Percentiles rank a stretch among this genome's conserved stretches.
These are phyloP conservation scores for Zygoascus hellenicus DNA, from an alignment of 1,139 yeast genomes.

Conservation along the genomic window DNA sequence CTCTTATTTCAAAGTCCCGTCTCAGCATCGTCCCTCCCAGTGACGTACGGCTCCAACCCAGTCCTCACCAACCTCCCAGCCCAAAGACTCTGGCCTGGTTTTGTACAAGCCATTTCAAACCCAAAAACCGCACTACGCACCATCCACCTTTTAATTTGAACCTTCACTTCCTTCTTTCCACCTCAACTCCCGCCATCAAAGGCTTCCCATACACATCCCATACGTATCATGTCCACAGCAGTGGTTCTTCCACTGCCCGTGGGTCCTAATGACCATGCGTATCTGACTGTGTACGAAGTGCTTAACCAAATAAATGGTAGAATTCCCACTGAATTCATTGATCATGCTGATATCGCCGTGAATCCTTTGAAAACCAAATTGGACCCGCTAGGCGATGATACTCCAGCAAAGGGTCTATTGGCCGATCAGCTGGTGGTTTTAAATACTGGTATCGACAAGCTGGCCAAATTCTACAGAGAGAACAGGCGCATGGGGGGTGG, in stretches of 20 bases:
- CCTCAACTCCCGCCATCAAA: not conserved
- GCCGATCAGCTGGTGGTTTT: slow-evolving; percentile 15
- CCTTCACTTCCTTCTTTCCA: not conserved
- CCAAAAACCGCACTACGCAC: not conserved
- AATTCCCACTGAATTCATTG: slow-evolving; percentile 9
- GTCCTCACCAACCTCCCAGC: not conserved
- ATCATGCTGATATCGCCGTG: slow-evolving; percentile 5
- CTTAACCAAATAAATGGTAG: slow-evolving; percentile 10
- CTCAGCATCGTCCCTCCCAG: not conserved
- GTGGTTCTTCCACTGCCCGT: slow-evolving; percentile 11
- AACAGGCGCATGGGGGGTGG: slow-evolving; percentile 2
- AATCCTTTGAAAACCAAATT: slow-evolving; percentile 2
- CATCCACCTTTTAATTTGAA: not conserved
- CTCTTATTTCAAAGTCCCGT: too few species aligned
- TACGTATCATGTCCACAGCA: slow-evolving; percentile 10
- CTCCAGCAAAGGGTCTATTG: slow-evolving; percentile 22
- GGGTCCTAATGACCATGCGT: slow-evolving; percentile 18
- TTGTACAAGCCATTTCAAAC: not conserved
- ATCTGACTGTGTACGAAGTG: slow-evolving; percentile 19
- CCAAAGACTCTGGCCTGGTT: not conserved
- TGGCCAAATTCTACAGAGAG: slow-evolving; percentile 11
- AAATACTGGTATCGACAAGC: slow-evolving; percentile 13
- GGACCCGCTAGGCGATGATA: slow-evolving; percentile 21
- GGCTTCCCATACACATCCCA: not conserved
- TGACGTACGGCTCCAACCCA: not conserved